A percentile compares a stretch with the other conserved stretches of the same genome.
phyloP scores from a whole-genome alignment of 495 filamentous ascomycete species.

The Penicillium maclennaniae region DNA sequence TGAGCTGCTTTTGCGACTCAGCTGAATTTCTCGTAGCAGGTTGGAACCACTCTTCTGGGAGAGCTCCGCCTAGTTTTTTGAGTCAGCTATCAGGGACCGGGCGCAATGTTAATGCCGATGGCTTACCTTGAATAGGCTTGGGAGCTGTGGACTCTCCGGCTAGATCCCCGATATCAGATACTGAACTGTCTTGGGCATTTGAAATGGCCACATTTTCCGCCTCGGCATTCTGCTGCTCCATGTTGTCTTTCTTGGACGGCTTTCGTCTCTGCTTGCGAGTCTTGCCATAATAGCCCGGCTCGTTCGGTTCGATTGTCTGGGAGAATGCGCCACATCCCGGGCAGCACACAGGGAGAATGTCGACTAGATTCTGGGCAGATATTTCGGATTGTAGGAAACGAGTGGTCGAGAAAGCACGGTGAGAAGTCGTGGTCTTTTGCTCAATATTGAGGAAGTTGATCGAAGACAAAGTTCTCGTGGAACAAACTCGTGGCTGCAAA shows the following conservation, averaged over 20 bases:
- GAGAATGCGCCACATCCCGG: conserved; percentile 85
- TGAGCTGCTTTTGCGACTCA: conserved; percentile 14
- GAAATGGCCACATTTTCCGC: conserved; percentile 6
- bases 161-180: not conserved
- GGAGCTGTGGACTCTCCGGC: conserved; percentile 7
- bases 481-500: not conserved
- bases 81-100: not conserved
- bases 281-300: conserved; percentile 73
- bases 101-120: not conserved
- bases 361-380: conserved; percentile 4
- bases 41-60: conserved; percentile 35
- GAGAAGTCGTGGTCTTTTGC: not conserved
- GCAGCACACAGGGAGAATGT: conserved; percentile 50
- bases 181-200: conserved; percentile 5
- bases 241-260: conserved; percentile 38
- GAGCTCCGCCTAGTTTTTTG: conserved; percentile 26
- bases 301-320: conserved; percentile 63
- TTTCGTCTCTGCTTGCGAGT: conserved; percentile 46
- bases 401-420: conserved; percentile 21
- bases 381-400: not conserved
- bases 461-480: not conserved
- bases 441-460: not conserved
- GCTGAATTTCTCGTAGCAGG: conserved; percentile 15
- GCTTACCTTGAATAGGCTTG: conserved; percentile 21
- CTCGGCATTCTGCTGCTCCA: conserved; percentile 26